Evolutionary conservation across 169 alveolate species (phyloP), one percentile per base, ranked within the genome.

Genomic region (Theileria parva): DNA sequence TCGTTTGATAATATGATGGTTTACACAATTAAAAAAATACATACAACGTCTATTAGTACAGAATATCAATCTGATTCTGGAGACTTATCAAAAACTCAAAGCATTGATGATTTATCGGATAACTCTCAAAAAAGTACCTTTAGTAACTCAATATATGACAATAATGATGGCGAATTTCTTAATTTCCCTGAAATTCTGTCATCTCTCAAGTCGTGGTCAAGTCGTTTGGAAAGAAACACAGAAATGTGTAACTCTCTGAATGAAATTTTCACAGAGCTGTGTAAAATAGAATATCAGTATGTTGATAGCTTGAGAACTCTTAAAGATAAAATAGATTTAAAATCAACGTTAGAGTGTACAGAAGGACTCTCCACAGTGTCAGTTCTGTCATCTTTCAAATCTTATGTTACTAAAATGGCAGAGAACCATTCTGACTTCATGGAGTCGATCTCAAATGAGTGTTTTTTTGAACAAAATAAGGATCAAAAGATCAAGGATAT

Each of bases 391-490:
- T 0, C 86, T 12, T 68, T 83, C 3, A 34, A 74, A 21, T 44
- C 89, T 5, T 83, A 83, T 59, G 9, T 83, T 5, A 28, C 27
- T 9, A 75, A 59, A 34, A 5, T 71, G 65, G 74, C 76, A 32
- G 89, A 68, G 11, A 83, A 83, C 55, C 89, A 83, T 50, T 28
- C 70, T 5, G 89, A 83, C n/a, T 83, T 83, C 50, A 57, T 76
- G 32, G 89, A 83, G 0, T 78, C 89, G 7, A 72, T 83, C 21
- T 32, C 84, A 13, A 78, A 77, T 57, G 89, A 75, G 44, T 83
- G 89, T 39, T 27, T 67, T 21, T 30, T 76, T 12, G 76, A 74
- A 34, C 30, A 66, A 21, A 59, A 60, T n/a, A 25, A 12, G 25
- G 11, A 67, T 19, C 48, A 67, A 25, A 28, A 17, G 13, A 37